Conservation (phyloP, 2,329 filamentous ascomycete species). For the Harringtonia aguacate region DNA sequence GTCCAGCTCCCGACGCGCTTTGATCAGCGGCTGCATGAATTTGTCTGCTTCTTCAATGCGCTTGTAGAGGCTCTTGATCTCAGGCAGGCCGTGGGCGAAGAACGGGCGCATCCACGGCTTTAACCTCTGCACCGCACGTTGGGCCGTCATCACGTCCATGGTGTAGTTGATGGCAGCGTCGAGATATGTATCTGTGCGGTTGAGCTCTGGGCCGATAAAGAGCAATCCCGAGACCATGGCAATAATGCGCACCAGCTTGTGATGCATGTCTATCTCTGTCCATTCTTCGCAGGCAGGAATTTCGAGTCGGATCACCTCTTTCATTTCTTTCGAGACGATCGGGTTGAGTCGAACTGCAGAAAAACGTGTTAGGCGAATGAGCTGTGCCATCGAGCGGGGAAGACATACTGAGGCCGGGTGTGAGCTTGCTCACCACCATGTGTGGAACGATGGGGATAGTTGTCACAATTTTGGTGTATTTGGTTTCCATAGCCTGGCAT, state of each 20-base stretch:
- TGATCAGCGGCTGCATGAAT: constrained; percentile 26
- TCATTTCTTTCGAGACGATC: no score
- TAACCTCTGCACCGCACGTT: constrained; percentile 17
- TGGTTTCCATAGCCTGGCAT: constrained; percentile 18
- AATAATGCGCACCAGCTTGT: constrained; percentile 31
- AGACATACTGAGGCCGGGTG: constrained; percentile 20
- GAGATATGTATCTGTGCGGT: constrained; percentile 31
- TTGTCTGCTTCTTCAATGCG: constrained; percentile 21
- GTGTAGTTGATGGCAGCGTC: constrained; percentile 37
- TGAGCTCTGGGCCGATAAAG: constrained; percentile 36
- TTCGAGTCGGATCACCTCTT: no score
- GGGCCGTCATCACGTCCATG: constrained; percentile 25
- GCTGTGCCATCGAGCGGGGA: no score
- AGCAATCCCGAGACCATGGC: constrained; percentile 33
- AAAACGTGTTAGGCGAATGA: no score
- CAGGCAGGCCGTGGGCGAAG: constrained; percentile 19
- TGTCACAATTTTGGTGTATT: constrained; percentile 21
- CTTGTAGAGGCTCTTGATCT: constrained; percentile 21
- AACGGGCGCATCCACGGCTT: constrained; percentile 23
- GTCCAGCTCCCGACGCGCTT: constrained; percentile 16
- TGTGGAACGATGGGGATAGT: constrained; percentile 16
- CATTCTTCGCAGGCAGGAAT: constrained; percentile 27
- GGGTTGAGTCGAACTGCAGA: no score
- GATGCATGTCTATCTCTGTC: constrained; percentile 28
- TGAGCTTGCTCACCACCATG: constrained; percentile 21